A percentile compares a stretch with the other conserved stretches of the same genome.
These are phyloP conservation scores for Zanthoxylum bungeanum DNA, from an alignment of 345 rosid genomes.

Conservation along the genomic window DNA sequence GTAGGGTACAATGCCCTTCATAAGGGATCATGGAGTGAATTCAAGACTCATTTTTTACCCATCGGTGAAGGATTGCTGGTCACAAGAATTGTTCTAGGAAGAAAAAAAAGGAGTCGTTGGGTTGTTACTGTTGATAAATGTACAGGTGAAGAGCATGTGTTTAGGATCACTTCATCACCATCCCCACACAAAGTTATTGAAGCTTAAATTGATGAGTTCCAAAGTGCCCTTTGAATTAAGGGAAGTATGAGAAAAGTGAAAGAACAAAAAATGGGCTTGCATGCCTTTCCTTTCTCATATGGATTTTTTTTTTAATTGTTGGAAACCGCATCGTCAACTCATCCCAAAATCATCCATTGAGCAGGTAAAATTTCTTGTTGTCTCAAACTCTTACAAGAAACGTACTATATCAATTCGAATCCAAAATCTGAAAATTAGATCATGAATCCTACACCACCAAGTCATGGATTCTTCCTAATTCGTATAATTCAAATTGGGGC, in stretches of 20 bases:
- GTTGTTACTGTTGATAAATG: constrained; percentile 37
- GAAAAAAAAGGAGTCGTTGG: constrained; percentile 41
- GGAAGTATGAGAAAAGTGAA: not conserved
- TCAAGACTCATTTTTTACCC: constrained; percentile 38
- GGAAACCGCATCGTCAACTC: no score
- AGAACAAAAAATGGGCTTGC: not conserved
- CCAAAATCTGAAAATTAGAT: no score
- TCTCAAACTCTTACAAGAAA: no score
- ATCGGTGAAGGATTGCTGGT: constrained; percentile 51
- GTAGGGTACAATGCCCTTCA: constrained; percentile 48
- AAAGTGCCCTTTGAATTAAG: not conserved
- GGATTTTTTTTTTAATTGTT: no score
- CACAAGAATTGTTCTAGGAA: constrained; percentile 17
- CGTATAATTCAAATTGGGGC: no score
- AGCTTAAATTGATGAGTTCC: constrained; percentile 1
- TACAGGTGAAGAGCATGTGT: constrained; percentile 61
- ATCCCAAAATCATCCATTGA: no score
- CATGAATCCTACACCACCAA: no score
- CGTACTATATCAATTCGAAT: no score
- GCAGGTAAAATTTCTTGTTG: no score
- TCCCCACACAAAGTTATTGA: constrained; percentile 10
- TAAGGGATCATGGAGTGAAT: constrained; percentile 24
- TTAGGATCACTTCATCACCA: constrained; percentile 28
- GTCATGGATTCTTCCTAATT: no score
- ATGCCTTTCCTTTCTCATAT: not conserved